These are phyloP conservation scores for Chalciporus chontae DNA, from an alignment of 768 basidiomycete genomes.

Conservation along the genomic window DNA sequence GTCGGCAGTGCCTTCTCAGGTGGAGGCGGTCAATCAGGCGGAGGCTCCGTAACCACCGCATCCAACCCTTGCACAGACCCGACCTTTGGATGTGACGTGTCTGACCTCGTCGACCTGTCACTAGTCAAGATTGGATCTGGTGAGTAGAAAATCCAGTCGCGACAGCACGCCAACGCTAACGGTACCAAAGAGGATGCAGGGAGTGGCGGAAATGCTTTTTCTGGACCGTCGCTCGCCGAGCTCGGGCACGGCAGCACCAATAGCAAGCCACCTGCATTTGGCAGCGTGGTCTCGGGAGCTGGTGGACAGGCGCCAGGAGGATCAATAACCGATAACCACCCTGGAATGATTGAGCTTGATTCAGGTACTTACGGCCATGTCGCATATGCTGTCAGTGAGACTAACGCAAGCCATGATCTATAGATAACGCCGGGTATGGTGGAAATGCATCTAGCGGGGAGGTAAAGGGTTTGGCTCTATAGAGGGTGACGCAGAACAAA, in stretches of 20 bases:
- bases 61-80: slow-evolving; percentile 1
- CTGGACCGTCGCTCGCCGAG: not conserved
- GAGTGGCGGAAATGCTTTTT: slow-evolving; percentile 4
- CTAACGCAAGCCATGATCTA: not conserved
- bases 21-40: slow-evolving; percentile 31
- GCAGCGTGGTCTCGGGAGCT: slow-evolving; percentile 6
- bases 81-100: not conserved
- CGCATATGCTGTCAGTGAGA: not conserved
- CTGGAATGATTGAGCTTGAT: slow-evolving; percentile 29
- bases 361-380: slow-evolving; percentile 31
- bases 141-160: slow-evolving; percentile 2
- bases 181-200: slow-evolving; percentile 11
- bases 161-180: slow-evolving; percentile 1
- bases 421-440: slow-evolving; percentile 39
- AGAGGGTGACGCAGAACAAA: slow-evolving; percentile 4
- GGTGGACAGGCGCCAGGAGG: slow-evolving; percentile 9
- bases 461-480: slow-evolving; percentile 6
- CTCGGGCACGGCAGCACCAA: not conserved
- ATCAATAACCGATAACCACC: slow-evolving; percentile 2
- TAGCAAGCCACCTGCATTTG: slow-evolving; percentile 4
- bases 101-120: not conserved
- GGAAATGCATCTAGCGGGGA: slow-evolving; percentile 34
- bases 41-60: slow-evolving; percentile 30
- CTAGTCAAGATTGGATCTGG: slow-evolving; percentile 9
- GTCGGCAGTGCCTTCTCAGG: slow-evolving; percentile 11